phyloP scores from a whole-genome alignment of 106 monocot genomes.

The Platanthera guangdongensis region DNA sequence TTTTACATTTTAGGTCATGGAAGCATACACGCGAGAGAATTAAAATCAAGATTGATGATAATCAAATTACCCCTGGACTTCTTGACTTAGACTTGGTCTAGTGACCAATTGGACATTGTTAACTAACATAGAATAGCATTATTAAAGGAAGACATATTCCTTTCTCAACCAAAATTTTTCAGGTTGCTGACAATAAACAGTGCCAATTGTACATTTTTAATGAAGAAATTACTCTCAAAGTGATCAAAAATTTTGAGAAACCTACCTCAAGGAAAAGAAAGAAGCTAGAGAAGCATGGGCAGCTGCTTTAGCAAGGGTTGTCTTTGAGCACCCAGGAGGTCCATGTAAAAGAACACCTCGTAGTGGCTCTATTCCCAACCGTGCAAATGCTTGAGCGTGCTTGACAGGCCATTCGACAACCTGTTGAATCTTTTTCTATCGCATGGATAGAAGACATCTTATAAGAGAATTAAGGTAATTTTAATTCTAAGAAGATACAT shows the following conservation, averaged over 20 bases:
- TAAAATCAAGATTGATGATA: no score
- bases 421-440: conserved; percentile 79
- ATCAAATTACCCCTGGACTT: no score
- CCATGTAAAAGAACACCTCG: conserved; percentile 92
- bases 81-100: no score
- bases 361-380: conserved; percentile 65
- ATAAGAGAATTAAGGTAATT: not conserved
- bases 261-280: conserved; percentile 84
- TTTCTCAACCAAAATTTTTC: not conserved
- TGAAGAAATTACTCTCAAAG: not conserved
- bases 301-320: conserved; percentile 90
- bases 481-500: not conserved
- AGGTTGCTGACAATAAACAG: not conserved
- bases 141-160: not conserved
- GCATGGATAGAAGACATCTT: conserved; percentile 8
- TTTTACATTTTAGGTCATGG: no score
- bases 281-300: conserved; percentile 89
- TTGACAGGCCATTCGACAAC: conserved; percentile 95
- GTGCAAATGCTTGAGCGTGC: conserved; percentile 63
- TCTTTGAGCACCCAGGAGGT: conserved; percentile 96
- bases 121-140: not conserved
- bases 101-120: not conserved
- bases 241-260: not conserved
- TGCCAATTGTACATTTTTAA: not conserved
- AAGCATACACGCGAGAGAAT: no score